Percentiles rank a stretch among this genome's conserved stretches.
These are phyloP conservation scores for Podospora bellae-mahoneyi DNA, from an alignment of 495 filamentous ascomycete genomes.

Conservation along the genomic window DNA sequence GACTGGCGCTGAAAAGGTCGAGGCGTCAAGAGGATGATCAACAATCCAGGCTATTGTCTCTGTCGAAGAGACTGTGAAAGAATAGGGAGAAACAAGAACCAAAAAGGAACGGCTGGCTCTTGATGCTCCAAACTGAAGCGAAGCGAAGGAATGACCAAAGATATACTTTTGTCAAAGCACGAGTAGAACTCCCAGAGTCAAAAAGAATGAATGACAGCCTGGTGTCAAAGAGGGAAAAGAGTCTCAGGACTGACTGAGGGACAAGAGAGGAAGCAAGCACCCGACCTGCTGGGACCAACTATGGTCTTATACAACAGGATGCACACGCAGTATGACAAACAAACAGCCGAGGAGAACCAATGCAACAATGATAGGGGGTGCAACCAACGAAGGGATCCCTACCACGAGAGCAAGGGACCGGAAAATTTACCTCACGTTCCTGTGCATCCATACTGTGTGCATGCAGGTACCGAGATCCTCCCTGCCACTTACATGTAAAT, in stretches of 20 bases:
- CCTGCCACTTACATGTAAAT: background rate
- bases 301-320: slow-evolving; percentile 3
- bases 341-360: background rate
- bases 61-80: slow-evolving; percentile 9
- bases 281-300: background rate
- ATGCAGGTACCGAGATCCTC: slow-evolving; percentile 5
- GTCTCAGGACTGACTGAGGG: slow-evolving; percentile 2
- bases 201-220: background rate
- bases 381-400: background rate
- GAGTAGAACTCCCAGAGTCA: background rate
- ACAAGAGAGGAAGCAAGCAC: background rate
- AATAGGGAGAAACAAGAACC: background rate
- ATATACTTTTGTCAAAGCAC: background rate
- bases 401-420: background rate
- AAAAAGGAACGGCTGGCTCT: slow-evolving; percentile 2
- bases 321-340: background rate
- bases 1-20: background rate
- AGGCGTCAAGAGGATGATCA: background rate
- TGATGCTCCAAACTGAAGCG: background rate
- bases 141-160: slow-evolving; percentile 3
- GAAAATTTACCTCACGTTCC: background rate
- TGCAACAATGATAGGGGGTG: background rate
- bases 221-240: background rate
- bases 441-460: background rate
- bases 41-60: slow-evolving; percentile 4